These are phyloP conservation scores for Pestalotiopsis sp. DNA, from an alignment of 2,329 filamentous ascomycete genomes.

Conservation along the genomic window DNA sequence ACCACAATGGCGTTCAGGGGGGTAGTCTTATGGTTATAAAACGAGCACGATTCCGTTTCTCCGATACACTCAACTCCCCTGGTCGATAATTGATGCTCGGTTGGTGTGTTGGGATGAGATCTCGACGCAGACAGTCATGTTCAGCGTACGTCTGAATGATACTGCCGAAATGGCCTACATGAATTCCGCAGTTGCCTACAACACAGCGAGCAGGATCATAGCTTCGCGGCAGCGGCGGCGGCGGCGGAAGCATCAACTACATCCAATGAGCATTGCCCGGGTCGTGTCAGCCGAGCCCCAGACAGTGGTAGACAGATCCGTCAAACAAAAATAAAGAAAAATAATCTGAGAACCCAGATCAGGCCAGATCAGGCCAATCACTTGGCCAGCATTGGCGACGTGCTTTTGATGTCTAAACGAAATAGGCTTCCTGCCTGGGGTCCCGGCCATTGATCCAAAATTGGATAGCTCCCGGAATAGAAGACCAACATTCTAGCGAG, in stretches of 20 bases:
- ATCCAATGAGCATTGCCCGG: neutral
- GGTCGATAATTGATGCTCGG: neutral
- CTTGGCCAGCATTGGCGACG: neutral
- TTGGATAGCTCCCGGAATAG: neutral
- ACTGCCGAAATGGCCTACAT: neutral
- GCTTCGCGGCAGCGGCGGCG: neutral
- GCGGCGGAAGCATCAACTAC: neutral
- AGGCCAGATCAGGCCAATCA: neutral
- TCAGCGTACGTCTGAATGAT: neutral
- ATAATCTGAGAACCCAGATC: neutral
- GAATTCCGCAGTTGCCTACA: neutral
- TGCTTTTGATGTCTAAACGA: neutral
- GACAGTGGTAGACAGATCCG: neutral
- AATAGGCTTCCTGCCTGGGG: neutral
- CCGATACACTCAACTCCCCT: neutral
- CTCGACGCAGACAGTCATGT: neutral
- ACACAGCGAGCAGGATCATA: neutral
- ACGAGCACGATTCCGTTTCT: conserved; percentile 1
- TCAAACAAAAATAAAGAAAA: neutral
- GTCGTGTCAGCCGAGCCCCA: neutral
- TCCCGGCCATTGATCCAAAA: neutral
- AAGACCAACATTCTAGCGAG: neutral
- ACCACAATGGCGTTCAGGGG: conserved; percentile 10
- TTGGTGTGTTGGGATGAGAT: neutral
- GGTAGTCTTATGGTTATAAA: conserved; percentile 8